Base-by-base conservation (phyloP, 306 rosid genomes). In the Abrus precatorius region DNA sequence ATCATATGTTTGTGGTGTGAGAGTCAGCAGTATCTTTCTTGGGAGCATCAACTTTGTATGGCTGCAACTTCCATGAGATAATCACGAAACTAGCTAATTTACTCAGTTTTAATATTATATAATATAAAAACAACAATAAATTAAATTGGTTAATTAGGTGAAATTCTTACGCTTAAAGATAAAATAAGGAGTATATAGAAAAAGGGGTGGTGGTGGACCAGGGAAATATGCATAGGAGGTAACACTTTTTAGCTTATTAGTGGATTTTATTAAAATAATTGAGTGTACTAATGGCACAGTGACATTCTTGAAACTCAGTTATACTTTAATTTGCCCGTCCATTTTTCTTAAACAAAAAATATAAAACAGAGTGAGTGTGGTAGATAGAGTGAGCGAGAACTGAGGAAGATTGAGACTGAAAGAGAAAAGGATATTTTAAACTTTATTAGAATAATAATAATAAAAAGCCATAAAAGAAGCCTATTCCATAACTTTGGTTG, bases 31-130 rank as follows among this genome's bases (percentile, higher is more conserved):
- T 85, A 92, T 90, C 92, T 87, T 87, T 85, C 90, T 88, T 80
- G 88, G 88, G 88, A 88, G 88, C 90, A 87, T 92, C 91, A 90
- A 79, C 67, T 82, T 75, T 77, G 65, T 80, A 70, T 71, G 84
- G 86, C 61, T 75, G 86, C 52, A 50, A 65, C 80, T 76, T 87
- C 86, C 78, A 30, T 43, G 38, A 86, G 38, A 80, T 65, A 80
- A 83, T 59, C 80, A 62, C 87, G 43, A 72, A 48, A 66, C 57
- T 53, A 40, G 0, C 6, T 34, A 62, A 3, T 44, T 71, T 36
- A 47, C 27, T 9, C 32, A 14, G 29, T 54, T 54, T 78, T 65
- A 12, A n/a, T 0, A 8, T 55, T n/a, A 40, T 13, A 32, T 9
- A 11, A 3, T 11, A 48, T 41, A 5, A 20, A 7, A 12, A 1